These are phyloP conservation scores for Talaromyces nanjingensis DNA, from an alignment of 495 filamentous ascomycete species.

Conservation along the genomic window DNA sequence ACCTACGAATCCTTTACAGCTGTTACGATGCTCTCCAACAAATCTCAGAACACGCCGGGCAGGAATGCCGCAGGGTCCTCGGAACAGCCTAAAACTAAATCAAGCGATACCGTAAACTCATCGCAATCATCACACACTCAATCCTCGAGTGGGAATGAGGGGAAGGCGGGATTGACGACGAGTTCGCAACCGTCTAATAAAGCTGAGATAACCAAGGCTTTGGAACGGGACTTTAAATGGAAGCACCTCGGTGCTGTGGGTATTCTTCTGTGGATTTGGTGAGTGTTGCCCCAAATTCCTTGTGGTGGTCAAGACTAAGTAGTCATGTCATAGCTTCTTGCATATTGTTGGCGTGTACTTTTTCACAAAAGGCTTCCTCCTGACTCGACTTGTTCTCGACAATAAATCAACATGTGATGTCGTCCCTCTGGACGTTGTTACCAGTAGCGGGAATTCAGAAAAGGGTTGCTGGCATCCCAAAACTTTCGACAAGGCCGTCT, in stretches of 20 bases:
- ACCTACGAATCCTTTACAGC: background rate
- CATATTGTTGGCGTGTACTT: constrained; percentile 80
- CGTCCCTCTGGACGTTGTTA: constrained; percentile 54
- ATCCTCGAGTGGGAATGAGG: constrained; percentile 13
- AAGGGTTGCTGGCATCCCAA: constrained; percentile 93
- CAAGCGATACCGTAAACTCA: background rate
- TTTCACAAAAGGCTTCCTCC: constrained; percentile 94
- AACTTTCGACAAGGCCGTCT: constrained; percentile 82
- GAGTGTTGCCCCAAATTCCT: constrained; percentile 14
- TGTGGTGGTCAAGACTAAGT: background rate
- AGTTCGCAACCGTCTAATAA: background rate
- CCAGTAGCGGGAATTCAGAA: constrained; percentile 38
- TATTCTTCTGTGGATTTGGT: constrained; percentile 38
- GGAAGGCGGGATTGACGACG: background rate
- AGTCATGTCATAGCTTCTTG: constrained; percentile 42
- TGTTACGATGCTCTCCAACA: background rate
- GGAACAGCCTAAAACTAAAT: background rate
- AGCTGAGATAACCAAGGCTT: background rate
- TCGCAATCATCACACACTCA: background rate
- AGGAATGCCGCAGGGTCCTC: background rate
- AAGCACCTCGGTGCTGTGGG: constrained; percentile 36
- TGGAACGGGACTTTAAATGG: constrained; percentile 34
- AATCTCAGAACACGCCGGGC: background rate
- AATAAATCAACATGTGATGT: constrained; percentile 75
- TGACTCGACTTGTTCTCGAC: constrained; percentile 85